phyloP scores from a whole-genome alignment of 2,329 filamentous ascomycete genomes.

The Aspergillus uvarum region DNA sequence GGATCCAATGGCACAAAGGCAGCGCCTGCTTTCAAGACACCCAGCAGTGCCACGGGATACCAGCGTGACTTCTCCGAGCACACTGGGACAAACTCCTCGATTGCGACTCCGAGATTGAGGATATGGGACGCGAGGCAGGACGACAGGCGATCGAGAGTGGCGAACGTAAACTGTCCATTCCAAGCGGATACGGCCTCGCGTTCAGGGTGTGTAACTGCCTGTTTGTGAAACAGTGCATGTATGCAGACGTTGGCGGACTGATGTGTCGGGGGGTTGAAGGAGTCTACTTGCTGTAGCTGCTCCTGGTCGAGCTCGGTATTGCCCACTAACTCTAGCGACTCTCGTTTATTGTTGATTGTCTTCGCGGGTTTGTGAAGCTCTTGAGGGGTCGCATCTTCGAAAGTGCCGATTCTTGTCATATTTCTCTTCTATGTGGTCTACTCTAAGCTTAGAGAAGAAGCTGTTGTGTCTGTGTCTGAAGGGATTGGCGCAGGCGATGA shows the following conservation, averaged over 20 bases:
- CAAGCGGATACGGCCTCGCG: background rate
- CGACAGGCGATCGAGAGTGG: background rate
- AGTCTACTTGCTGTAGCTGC: background rate
- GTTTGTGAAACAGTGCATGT: background rate
- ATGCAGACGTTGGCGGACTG: background rate
- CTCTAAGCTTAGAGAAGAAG: no score
- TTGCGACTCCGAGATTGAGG: background rate
- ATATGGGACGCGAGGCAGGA: background rate
- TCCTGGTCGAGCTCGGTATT: background rate
- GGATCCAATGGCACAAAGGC: conserved; percentile 15
- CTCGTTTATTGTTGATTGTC: background rate
- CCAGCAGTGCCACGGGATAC: conserved; percentile 11
- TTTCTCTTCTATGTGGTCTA: background rate
- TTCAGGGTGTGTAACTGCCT: background rate
- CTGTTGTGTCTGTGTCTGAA: no score
- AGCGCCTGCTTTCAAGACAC: conserved; percentile 13
- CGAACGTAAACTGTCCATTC: background rate
- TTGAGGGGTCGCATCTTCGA: background rate
- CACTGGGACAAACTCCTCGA: conserved; percentile 4
- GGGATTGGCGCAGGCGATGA: no score
- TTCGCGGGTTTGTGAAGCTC: background rate
- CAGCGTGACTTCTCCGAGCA: conserved; percentile 14
- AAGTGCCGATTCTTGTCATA: background rate
- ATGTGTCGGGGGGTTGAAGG: background rate
- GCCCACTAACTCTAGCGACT: background rate